Conservation (phyloP, 1,284 basidiomycete genomes). For the Cryptococcus maquisensis region DNA sequence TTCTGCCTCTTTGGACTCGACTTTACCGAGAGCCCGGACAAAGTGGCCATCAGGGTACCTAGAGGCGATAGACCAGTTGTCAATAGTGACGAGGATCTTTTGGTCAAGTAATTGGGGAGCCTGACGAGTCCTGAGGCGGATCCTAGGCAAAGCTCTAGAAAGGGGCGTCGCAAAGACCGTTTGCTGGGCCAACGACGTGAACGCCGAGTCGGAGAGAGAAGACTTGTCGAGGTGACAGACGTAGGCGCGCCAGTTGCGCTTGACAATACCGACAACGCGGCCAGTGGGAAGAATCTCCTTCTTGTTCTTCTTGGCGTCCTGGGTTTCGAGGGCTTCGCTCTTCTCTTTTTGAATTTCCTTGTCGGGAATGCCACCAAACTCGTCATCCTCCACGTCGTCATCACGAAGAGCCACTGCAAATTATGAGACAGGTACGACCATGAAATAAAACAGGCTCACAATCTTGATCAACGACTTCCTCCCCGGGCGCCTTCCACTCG, state of each 20-base stretch:
- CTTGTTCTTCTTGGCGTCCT: conserved; percentile 47
- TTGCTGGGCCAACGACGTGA: conserved; percentile 79
- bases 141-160: conserved; percentile 85
- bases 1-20: conserved; percentile 93
- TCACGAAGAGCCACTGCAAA: conserved; percentile 72
- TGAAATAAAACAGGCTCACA: conserved; percentile 51
- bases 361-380: conserved; percentile 51
- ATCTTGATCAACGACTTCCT: conserved; percentile 92
- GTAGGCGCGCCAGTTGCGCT: conserved; percentile 94
- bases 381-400: conserved; percentile 76
- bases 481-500: conserved; percentile 89
- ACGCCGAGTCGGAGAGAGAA: conserved; percentile 72
- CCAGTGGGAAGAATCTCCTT: conserved; percentile 72
- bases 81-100: conserved; percentile 94
- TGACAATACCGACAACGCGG: conserved; percentile 83
- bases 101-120: conserved; percentile 82
- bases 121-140: conserved; percentile 90
- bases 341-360: conserved; percentile 31
- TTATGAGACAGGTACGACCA: not conserved
- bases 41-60: conserved; percentile 98
- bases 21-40: conserved; percentile 84
- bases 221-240: conserved; percentile 93
- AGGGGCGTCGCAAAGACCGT: conserved; percentile 94
- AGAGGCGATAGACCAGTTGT: conserved; percentile 80
- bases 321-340: conserved; percentile 39